Conservation (phyloP, 805 yeast species). For the Zygosaccharomyces siamensis region DNA sequence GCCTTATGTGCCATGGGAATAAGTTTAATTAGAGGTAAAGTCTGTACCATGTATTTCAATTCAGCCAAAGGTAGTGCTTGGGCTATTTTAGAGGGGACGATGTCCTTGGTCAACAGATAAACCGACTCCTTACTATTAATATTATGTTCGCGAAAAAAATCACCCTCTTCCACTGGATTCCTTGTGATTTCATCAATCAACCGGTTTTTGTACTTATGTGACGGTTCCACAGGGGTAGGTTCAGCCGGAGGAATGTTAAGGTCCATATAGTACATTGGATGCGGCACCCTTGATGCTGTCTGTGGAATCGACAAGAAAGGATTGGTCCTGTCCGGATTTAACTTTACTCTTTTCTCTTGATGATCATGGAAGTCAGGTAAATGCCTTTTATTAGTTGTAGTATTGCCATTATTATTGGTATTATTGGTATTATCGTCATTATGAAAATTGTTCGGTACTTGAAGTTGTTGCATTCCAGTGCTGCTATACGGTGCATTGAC, state of each 20-base stretch:
- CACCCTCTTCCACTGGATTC: slow-evolving; percentile 16
- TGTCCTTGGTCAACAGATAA: slow-evolving; percentile 46
- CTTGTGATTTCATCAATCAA: slow-evolving; percentile 22
- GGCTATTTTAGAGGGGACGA: slow-evolving; percentile 49
- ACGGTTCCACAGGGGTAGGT: slow-evolving; percentile 17
- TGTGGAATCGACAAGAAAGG: slow-evolving; percentile 2
- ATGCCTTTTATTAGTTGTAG: neutral
- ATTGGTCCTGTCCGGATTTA: neutral
- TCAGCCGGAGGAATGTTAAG: slow-evolving; percentile 15
- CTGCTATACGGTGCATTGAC: neutral
- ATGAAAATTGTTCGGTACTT: neutral
- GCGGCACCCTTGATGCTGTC: slow-evolving; percentile 4
- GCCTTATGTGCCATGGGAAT: slow-evolving; percentile 84
- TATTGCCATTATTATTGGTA: neutral
- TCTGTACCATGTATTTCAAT: slow-evolving; percentile 79
- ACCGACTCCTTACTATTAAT: slow-evolving; percentile 43
- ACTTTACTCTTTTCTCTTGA: neutral
- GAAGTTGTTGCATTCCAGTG: neutral
- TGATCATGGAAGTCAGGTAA: neutral
- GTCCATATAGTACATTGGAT: slow-evolving; percentile 10
- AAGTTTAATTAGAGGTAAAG: slow-evolving; percentile 75
- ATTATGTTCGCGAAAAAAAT: slow-evolving; percentile 33
- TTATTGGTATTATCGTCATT: neutral
- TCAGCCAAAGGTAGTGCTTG: slow-evolving; percentile 74
- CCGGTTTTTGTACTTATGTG: slow-evolving; percentile 8